Conservation (phyloP, 2,329 filamentous ascomycete species). For the Xylariaceae sp. region DNA sequence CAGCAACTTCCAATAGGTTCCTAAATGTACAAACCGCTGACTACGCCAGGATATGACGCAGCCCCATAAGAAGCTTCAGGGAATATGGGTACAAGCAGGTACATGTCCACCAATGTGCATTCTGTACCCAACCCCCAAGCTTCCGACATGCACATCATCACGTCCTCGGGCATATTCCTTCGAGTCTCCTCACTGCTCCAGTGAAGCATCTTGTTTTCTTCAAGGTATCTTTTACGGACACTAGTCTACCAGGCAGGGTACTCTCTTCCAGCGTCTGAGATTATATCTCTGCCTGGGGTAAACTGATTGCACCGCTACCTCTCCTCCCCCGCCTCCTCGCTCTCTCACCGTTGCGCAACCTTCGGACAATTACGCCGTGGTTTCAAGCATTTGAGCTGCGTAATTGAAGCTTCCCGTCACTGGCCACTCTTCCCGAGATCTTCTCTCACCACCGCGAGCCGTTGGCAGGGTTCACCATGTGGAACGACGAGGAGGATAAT, state of each 20-base stretch:
- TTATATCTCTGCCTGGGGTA: background rate
- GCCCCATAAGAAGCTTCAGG: no score
- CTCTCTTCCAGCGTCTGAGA: background rate
- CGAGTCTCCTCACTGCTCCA: background rate
- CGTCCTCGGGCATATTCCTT: conserved; percentile 6
- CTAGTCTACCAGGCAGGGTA: no score
- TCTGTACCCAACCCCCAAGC: conserved; percentile 8
- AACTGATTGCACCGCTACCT: conserved; percentile 4
- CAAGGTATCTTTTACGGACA: no score
- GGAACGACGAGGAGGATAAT: conserved; percentile 95
- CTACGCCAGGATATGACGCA: no score
- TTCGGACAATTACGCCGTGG: conserved; percentile 10
- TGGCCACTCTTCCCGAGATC: no score
- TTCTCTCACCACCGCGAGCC: conserved; percentile 7
- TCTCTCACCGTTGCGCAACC: conserved; percentile 12
- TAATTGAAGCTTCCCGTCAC: conserved; percentile 7
- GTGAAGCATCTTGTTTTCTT: conserved; percentile 6
- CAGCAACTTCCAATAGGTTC: no score
- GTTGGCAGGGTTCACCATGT: conserved; percentile 56
- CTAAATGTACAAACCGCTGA: no score
- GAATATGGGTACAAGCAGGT: no score
- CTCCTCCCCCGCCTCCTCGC: conserved; percentile 26
- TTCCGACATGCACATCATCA: conserved; percentile 14
- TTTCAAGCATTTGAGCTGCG: no score
- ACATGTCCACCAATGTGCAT: no score